These are phyloP conservation scores for Aspergillus vadensis DNA, from an alignment of 2,329 filamentous ascomycete species.

Conservation along the genomic window DNA sequence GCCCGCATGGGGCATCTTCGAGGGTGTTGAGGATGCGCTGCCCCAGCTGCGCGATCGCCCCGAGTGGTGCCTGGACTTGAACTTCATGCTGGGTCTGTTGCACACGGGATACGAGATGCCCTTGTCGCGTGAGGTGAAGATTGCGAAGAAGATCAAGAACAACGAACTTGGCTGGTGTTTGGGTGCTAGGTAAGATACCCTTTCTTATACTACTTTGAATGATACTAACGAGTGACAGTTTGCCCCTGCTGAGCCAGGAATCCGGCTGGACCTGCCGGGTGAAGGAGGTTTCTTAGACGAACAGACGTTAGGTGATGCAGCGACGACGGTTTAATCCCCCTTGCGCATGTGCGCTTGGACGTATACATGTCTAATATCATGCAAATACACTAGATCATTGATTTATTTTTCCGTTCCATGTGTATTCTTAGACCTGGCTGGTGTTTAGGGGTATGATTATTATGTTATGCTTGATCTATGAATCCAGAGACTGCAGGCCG, in stretches of 20 bases:
- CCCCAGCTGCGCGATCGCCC: slow-evolving; percentile 78
- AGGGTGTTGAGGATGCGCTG: slow-evolving; percentile 72
- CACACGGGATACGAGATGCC: slow-evolving; percentile 99
- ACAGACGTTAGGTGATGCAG: slow-evolving; percentile 17
- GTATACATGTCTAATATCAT: slow-evolving; percentile 33
- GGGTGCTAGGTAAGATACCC: slow-evolving; percentile 77
- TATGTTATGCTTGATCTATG: background rate
- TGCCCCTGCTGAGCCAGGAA: slow-evolving; percentile 76
- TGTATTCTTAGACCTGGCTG: slow-evolving; percentile 12
- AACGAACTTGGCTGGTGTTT: slow-evolving; percentile 98
- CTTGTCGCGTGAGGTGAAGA: slow-evolving; percentile 91
- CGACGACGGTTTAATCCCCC: slow-evolving; percentile 22
- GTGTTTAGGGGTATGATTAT: slow-evolving; percentile 13
- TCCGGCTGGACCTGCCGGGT: slow-evolving; percentile 92
- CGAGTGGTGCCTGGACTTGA: slow-evolving; percentile 91
- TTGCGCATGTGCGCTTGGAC: slow-evolving; percentile 16
- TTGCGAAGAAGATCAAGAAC: slow-evolving; percentile 97
- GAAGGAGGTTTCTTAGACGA: slow-evolving; percentile 64
- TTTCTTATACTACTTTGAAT: slow-evolving; percentile 7
- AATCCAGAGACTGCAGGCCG: background rate
- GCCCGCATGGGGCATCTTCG: slow-evolving; percentile 77
- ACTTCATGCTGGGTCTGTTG: slow-evolving; percentile 90
- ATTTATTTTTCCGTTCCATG: slow-evolving; percentile 10
- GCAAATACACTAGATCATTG: slow-evolving; percentile 27
- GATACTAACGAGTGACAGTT: slow-evolving; percentile 54